These are phyloP conservation scores for Wickerhamomyces canadensis DNA, from an alignment of 805 yeast species.

Conservation along the genomic window DNA sequence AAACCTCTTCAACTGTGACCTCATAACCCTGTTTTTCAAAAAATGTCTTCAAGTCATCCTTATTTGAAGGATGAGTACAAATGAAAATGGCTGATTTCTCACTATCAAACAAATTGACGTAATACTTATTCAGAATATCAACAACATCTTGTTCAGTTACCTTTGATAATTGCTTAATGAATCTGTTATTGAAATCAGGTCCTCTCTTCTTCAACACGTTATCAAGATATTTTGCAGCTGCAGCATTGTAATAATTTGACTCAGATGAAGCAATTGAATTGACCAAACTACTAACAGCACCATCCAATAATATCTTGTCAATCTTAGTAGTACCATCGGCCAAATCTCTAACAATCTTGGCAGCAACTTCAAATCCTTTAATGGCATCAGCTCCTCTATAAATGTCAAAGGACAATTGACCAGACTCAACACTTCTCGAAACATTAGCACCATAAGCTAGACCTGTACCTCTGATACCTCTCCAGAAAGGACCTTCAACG, in stretches of 20 bases:
- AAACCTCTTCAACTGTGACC: constrained; percentile 52
- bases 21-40: constrained; percentile 54
- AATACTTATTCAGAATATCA: constrained; percentile 48
- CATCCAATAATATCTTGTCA: constrained; percentile 57
- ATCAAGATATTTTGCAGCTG: constrained; percentile 60
- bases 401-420: constrained; percentile 58
- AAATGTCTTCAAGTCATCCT: constrained; percentile 38
- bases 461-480: constrained; percentile 92
- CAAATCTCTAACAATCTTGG: constrained; percentile 54
- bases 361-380: constrained; percentile 55
- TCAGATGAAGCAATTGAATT: constrained; percentile 65
- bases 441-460: constrained; percentile 84
- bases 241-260: constrained; percentile 60
- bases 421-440: constrained; percentile 54
- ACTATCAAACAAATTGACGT: constrained; percentile 58
- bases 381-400: constrained; percentile 82
- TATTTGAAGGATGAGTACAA: constrained; percentile 67
- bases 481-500: constrained; percentile 96
- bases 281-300: constrained; percentile 73
- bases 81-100: constrained; percentile 55
- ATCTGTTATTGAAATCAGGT: constrained; percentile 48
- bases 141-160: constrained; percentile 51
- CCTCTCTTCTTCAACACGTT: constrained; percentile 66
- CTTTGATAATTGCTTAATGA: constrained; percentile 46
- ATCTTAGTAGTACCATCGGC: constrained; percentile 49